Base-by-base conservation (phyloP, 179 eudicot genomes). In the Beta corolliflora region DNA sequence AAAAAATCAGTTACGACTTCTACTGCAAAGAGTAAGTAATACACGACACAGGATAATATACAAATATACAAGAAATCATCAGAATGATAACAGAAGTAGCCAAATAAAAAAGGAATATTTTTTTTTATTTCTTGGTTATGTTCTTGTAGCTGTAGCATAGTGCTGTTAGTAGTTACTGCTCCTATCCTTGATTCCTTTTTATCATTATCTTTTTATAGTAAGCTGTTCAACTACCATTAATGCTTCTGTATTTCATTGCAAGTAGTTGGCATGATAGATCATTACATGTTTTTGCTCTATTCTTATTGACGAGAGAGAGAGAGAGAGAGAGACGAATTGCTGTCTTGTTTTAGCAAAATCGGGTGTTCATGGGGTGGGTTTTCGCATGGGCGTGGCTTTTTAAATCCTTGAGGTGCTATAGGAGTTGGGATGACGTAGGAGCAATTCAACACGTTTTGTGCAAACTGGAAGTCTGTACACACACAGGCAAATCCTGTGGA, bases 1-100 rank as follows among this genome's bases (percentile, higher is more conserved):
- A 88, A 87, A 82, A 91, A 92, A 88, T 93, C 99, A 36, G 83
- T 93, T n/a, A 78, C 84, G 15, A 53, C 89, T 79, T 77, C 91
- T 48, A 90, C 84, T 53, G 75, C 80, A 69, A 82, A 53, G 53
- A 78, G 83, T 61, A 80, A 69, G 58, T 85, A 82, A 79, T 48
- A 63, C 19, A 76, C 44, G 23, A 23, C 9, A 68, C 21, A 36
- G 15, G 41, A 79, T 79, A 19, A 9, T 65, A 77, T 71, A 78
- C 65, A 59, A 36, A 0, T 66, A 79, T 44, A 56, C 21, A 2
- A 16, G 50, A 52, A 31, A 59, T 16, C 29, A 50, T 63, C 36
- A 73, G 23, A 70, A 3, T 21, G 12, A 61, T 52, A 61, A 15
- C 23, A 46, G 12, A 56, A 15, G 41, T 80, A 29, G 55, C 16